phyloP scores from a whole-genome alignment of 129 eudicot genomes.

The Solidago caesia region DNA sequence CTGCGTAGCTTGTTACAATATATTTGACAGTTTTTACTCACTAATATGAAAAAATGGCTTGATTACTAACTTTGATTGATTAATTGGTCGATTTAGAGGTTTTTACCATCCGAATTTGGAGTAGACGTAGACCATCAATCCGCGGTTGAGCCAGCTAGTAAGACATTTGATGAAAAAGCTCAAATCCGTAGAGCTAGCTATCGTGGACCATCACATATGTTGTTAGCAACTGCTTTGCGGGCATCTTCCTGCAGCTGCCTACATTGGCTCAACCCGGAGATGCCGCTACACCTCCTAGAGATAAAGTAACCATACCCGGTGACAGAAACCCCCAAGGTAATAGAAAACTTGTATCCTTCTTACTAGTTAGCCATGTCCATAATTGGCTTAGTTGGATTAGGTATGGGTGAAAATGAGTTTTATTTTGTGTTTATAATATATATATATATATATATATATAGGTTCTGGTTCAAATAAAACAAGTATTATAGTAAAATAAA shows the following conservation, averaged over 20 bases:
- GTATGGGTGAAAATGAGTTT: too few relatives aligned
- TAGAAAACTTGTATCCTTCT: neutral
- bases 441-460: too few relatives aligned
- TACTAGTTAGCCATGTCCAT: too few relatives aligned
- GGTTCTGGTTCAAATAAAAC: too few relatives aligned
- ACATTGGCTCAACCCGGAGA: conserved; percentile 52
- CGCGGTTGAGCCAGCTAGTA: conserved; percentile 63
- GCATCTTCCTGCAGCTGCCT: conserved; percentile 58
- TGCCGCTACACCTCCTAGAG: conserved; percentile 57
- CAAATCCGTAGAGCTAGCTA: conserved; percentile 54
- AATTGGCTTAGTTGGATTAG: too few relatives aligned
- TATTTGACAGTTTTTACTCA: neutral
- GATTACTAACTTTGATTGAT: neutral
- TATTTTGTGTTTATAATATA: too few relatives aligned
- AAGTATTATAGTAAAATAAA: too few relatives aligned
- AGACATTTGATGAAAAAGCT: conserved; percentile 42
- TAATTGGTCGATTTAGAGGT: conserved; percentile 39
- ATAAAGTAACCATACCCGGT: conserved; percentile 59
- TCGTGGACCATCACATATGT: too few relatives aligned
- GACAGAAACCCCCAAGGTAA: conserved; percentile 73
- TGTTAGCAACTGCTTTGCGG: conserved; percentile 54
- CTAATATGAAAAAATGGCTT: neutral
- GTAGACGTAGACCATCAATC: conserved; percentile 57
- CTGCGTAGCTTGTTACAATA: neutral
- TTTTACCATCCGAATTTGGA: conserved; percentile 84